Evolutionary conservation across 345 rosid genomes (phyloP).

Genomic region (Camelina laxa): DNA sequence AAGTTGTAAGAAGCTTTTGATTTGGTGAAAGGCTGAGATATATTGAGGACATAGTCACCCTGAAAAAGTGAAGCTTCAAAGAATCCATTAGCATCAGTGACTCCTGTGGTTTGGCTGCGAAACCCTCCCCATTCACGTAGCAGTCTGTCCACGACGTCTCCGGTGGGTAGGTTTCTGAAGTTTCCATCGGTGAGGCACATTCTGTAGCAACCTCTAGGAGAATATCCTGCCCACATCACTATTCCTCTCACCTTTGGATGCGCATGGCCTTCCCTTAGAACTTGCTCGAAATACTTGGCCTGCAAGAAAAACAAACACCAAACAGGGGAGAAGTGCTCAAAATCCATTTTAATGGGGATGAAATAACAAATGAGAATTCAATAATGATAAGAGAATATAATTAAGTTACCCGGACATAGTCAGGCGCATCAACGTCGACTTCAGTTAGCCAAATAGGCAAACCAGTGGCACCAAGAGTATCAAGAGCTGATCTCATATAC

Average conservation of each 20-base stretch:
- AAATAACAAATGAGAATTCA: background rate
- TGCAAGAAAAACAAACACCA: constrained; percentile 26
- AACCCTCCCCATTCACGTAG: constrained; percentile 59
- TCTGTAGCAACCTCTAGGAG: constrained; percentile 56
- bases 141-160: constrained; percentile 78
- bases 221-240: constrained; percentile 71
- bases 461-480: background rate
- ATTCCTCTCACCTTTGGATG: constrained; percentile 74
- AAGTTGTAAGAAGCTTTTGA: constrained; percentile 32
- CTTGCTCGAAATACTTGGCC: constrained; percentile 62
- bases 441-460: constrained; percentile 2
- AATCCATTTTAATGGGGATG: background rate
- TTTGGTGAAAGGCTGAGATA: constrained; percentile 30
- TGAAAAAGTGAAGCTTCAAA: constrained; percentile 60
- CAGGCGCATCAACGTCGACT: background rate
- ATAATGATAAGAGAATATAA: background rate
- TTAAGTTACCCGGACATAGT: background rate
- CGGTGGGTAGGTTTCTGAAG: constrained; percentile 67
- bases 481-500: background rate
- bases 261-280: constrained; percentile 66
- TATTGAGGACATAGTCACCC: constrained; percentile 58
- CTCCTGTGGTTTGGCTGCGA: constrained; percentile 30
- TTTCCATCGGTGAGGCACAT: constrained; percentile 81
- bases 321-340: background rate
- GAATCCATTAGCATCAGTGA: constrained; percentile 58